Percentiles rank a stretch among this genome's conserved stretches.
phyloP scores from a whole-genome alignment of 306 rosid genomes.

The Casuarina glauca region DNA sequence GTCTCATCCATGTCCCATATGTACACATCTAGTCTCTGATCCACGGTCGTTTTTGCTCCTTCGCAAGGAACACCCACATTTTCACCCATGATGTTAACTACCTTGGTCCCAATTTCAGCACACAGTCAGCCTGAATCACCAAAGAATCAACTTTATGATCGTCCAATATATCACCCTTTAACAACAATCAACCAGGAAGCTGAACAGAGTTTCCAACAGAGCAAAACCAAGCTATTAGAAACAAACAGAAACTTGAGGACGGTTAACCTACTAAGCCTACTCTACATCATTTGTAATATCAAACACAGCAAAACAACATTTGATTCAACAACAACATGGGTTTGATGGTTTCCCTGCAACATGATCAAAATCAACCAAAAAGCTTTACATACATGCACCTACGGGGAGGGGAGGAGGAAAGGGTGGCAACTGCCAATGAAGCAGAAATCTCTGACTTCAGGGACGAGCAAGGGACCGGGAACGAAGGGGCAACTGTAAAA shows the following conservation, averaged over 20 bases:
- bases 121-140: constrained; percentile 16
- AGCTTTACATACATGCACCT: too few relatives aligned
- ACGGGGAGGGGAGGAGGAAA: too few relatives aligned
- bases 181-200: neutral
- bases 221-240: neutral
- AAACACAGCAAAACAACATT: neutral
- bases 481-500: too few relatives aligned
- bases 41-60: constrained; percentile 30
- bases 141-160: neutral
- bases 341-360: too few relatives aligned
- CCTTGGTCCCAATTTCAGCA: constrained; percentile 8
- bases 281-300: neutral
- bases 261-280: neutral
- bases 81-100: constrained; percentile 44
- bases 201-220: neutral
- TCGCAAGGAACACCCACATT: constrained; percentile 28
- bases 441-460: too few relatives aligned
- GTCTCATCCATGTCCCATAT: constrained; percentile 99
- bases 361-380: too few relatives aligned
- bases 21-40: constrained; percentile 55
- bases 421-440: too few relatives aligned
- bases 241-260: neutral
- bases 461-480: too few relatives aligned
- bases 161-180: neutral
- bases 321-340: neutral